Percentiles rank a stretch among this genome's conserved stretches.
Conservation (phyloP, 2,329 filamentous ascomycete species). For the Trichophyton simii region DNA sequence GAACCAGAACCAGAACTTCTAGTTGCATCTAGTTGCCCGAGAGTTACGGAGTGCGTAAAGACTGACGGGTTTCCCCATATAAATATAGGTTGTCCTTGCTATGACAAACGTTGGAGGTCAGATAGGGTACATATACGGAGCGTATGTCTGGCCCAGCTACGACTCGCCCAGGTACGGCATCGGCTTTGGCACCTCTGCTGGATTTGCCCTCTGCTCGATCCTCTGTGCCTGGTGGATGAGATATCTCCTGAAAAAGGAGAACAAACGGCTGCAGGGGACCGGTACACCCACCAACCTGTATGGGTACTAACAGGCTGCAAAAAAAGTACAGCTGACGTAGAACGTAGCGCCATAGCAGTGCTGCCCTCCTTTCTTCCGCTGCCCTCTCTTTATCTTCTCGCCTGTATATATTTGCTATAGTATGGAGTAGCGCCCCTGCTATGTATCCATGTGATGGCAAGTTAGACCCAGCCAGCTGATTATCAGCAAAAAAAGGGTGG, state of each 20-base stretch:
- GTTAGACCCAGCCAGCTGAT: background rate
- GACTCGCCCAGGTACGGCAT: conserved; percentile 14
- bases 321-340: too few relatives aligned
- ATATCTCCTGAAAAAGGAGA: conserved; percentile 11
- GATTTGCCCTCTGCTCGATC: conserved; percentile 13
- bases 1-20: background rate
- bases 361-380: background rate
- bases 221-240: conserved; percentile 16
- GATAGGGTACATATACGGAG: conserved; percentile 29
- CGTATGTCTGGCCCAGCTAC: conserved; percentile 26
- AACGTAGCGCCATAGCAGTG: too few relatives aligned
- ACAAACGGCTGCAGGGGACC: conserved; percentile 7
- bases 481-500: background rate
- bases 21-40: background rate
- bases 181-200: conserved; percentile 13
- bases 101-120: conserved; percentile 34
- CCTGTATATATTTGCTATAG: background rate
- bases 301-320: conserved; percentile 9
- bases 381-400: background rate
- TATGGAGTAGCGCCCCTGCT: background rate
- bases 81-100: conserved; percentile 18
- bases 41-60: background rate
- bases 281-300: conserved; percentile 11
- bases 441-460: background rate
- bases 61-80: background rate